phyloP scores from a whole-genome alignment of 1,139 yeast species.

The Candida sp. region DNA sequence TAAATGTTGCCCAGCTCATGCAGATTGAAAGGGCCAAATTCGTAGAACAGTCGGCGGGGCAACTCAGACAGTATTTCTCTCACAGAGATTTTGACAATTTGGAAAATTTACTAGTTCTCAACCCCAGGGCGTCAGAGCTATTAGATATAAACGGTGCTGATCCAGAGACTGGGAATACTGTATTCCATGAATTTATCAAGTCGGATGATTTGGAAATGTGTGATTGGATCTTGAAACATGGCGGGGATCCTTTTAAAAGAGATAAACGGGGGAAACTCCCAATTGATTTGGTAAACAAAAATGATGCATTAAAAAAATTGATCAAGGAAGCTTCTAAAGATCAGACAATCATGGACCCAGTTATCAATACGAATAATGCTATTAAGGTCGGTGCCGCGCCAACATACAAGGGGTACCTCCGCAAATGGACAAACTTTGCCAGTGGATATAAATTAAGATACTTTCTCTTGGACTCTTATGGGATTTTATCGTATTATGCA shows the following conservation, averaged over 20 bases:
- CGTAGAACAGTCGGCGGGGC: conserved; percentile 71
- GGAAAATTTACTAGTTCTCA: conserved; percentile 57
- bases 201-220: conserved; percentile 82
- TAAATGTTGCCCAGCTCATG: conserved; percentile 59
- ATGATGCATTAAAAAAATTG: conserved; percentile 61
- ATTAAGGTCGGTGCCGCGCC: conserved; percentile 55
- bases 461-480: conserved; percentile 80
- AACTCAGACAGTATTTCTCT: conserved; percentile 67
- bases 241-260: conserved; percentile 94
- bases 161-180: conserved; percentile 92
- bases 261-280: conserved; percentile 84
- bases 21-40: conserved; percentile 79
- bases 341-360: conserved; percentile 76
- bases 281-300: conserved; percentile 56
- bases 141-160: conserved; percentile 93
- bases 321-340: conserved; percentile 75
- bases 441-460: conserved; percentile 93
- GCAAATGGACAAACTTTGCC: conserved; percentile 97
- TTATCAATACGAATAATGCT: conserved; percentile 31
- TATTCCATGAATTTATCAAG: conserved; percentile 83
- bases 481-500: conserved; percentile 83
- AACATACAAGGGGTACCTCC: conserved; percentile 82
- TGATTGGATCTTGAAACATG: conserved; percentile 84
- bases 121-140: conserved; percentile 76
- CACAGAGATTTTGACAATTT: conserved; percentile 64